Base-by-base conservation (phyloP, 129 eudicot genomes). In the Sambucus nigra region DNA sequence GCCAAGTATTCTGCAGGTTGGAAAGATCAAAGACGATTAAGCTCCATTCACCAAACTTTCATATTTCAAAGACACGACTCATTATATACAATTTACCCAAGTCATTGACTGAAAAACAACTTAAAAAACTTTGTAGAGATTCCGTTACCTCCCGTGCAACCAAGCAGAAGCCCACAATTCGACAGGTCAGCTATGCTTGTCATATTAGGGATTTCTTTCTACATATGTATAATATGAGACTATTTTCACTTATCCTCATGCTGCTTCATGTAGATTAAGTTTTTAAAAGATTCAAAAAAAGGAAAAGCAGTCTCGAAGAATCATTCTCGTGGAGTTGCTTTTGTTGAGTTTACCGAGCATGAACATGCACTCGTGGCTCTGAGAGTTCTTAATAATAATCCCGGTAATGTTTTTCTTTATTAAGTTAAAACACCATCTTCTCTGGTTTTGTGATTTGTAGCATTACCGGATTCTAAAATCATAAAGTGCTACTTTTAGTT, bases 241-340 rank as follows among this genome's bases (percentile, higher is more conserved):
- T 47, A 19, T 18, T 47, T 19, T 21, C 25, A 25, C 31, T 16
- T 24, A 25, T 40, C 2, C 51, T 44, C 2, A n/a, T 55, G 26
- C 28, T 72, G 35, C 40, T 45, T 55, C 55, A 20, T 79, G 73
- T 72, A 91, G 98, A 74, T 91, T 28, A 91, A 91, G 71, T 55
- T 85, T 32, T 66, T 91, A 66, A 74, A 74, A 71, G 94, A 91
- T 64, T 67, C 76, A 15, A 70, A 74, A 70, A 79, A 76, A 27
- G 84, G 86, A 25, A 71, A 82, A 57, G 88, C 69, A 68, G 60
- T 73, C 12, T 59, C 71, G 16, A 77, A 79, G 76, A 73, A 71
- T 61, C 83, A 73, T 70, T 80, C 98, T 40, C 94, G 95, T 61
- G 98, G 98, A 63, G 95, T 91, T 64, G 95, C 95, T 91, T n/a